Conservation (phyloP, 2,329 filamentous ascomycete genomes). For the Periconia macrospinosa region DNA sequence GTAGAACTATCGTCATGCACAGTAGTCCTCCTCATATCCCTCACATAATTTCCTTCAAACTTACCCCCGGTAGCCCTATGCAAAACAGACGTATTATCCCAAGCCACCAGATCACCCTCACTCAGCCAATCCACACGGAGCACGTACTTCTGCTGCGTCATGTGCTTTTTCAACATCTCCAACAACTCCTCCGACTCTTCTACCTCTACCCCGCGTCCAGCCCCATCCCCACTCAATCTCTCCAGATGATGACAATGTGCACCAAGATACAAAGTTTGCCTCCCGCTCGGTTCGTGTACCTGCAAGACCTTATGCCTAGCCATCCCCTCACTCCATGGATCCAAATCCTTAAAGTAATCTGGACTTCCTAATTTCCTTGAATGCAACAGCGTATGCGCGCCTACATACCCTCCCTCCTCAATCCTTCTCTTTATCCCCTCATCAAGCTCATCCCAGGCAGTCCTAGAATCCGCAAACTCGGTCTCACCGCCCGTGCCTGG, state of each 20-base stretch:
- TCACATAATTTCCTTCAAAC: slow-evolving; percentile 52
- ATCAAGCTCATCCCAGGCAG: slow-evolving; percentile 35
- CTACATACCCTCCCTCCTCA: slow-evolving; percentile 20
- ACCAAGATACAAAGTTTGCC: slow-evolving; percentile 58
- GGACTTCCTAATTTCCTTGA: slow-evolving; percentile 57
- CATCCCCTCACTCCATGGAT: slow-evolving; percentile 44
- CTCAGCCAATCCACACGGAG: slow-evolving; percentile 53
- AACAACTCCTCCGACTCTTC: slow-evolving; percentile 42
- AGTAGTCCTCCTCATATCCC: slow-evolving; percentile 61
- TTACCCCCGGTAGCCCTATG: slow-evolving; percentile 55
- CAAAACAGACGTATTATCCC: slow-evolving; percentile 63
- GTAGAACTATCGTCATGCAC: slow-evolving; percentile 53
- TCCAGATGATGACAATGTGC: slow-evolving; percentile 59
- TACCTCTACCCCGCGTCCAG: slow-evolving; percentile 13
- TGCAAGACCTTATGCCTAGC: slow-evolving; percentile 55
- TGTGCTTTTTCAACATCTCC: slow-evolving; percentile 51
- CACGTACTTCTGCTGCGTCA: slow-evolving; percentile 52
- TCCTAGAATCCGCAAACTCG: slow-evolving; percentile 28
- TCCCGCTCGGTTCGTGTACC: slow-evolving; percentile 54
- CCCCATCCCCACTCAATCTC: neutral
- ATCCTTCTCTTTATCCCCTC: slow-evolving; percentile 25
- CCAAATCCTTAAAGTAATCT: slow-evolving; percentile 51
- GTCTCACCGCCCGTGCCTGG: slow-evolving; percentile 27
- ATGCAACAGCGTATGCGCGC: slow-evolving; percentile 50
- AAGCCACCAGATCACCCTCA: slow-evolving; percentile 56